Conservation (phyloP, 1,284 basidiomycete genomes). For the Tilletiopsis washingtonensis region DNA sequence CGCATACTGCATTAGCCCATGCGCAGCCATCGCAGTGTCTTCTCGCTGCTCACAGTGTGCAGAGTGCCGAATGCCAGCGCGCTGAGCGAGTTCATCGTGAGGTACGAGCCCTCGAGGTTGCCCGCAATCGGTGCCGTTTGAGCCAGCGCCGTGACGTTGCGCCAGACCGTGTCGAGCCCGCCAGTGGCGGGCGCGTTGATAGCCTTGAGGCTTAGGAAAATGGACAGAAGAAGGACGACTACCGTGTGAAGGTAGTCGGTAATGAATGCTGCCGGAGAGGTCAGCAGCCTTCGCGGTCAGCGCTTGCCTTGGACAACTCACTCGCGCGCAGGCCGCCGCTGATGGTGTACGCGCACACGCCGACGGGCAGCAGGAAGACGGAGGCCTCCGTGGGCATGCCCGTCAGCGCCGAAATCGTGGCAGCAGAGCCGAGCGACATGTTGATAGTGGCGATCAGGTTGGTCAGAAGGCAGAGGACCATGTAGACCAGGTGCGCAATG, state of each 20-base stretch:
- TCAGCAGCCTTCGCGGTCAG: no score
- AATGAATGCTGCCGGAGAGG: conserved; percentile 35
- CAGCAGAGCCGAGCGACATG: conserved; percentile 37
- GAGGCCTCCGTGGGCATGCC: conserved; percentile 36
- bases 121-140: conserved; percentile 7
- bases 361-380: conserved; percentile 33
- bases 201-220: conserved; percentile 33
- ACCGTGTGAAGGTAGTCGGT: conserved; percentile 38
- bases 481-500: conserved; percentile 31
- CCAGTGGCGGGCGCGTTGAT: conserved; percentile 18
- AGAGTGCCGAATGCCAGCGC: conserved; percentile 35
- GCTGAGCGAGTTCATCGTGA: conserved; percentile 10
- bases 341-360: conserved; percentile 34
- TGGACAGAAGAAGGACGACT: conserved; percentile 30
- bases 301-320: no score
- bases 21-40: no score
- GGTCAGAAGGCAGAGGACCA: conserved; percentile 35
- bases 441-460: conserved; percentile 38
- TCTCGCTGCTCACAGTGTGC: conserved; percentile 32
- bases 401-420: conserved; percentile 33
- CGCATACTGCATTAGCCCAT: no score
- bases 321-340: conserved; percentile 32
- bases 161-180: conserved; percentile 23
- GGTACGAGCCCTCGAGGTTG: conserved; percentile 12
- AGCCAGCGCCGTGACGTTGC: conserved; percentile 13